phyloP scores from a whole-genome alignment of 2,329 filamentous ascomycete species.

The Alternaria viburni region DNA sequence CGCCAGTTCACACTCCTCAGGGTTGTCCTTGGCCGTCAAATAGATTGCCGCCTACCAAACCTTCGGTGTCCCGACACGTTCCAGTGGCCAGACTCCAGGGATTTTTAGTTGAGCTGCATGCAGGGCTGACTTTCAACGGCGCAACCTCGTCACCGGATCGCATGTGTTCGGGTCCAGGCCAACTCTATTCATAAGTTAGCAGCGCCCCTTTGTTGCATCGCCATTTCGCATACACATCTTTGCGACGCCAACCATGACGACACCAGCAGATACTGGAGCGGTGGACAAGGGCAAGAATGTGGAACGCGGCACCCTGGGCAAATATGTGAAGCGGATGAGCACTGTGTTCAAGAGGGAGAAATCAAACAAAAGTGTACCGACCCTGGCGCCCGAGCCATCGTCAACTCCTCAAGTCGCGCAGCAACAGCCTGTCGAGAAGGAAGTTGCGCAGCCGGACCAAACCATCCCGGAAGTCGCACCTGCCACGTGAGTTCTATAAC shows the following conservation, averaged over 20 bases:
- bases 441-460: conserved; percentile 3
- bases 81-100: conserved; percentile 33
- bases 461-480: conserved; percentile 7
- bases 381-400: conserved; percentile 13
- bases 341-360: conserved; percentile 47
- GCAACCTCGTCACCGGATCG: conserved; percentile 5
- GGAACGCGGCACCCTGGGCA: conserved; percentile 43
- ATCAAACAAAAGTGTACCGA: conserved; percentile 24
- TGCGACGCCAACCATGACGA: conserved; percentile 33
- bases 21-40: conserved; percentile 25
- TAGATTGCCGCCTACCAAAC: conserved; percentile 10
- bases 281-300: conserved; percentile 26
- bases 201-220: conserved; percentile 6
- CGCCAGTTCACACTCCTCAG: not conserved
- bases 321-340: conserved; percentile 50
- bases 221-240: not conserved
- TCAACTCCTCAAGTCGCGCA: conserved; percentile 8
- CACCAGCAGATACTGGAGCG: conserved; percentile 22
- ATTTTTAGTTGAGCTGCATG: conserved; percentile 29
- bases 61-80: conserved; percentile 32
- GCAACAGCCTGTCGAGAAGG: conserved; percentile 4
- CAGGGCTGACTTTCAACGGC: conserved; percentile 28
- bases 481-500: conserved; percentile 5
- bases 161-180: conserved; percentile 3
- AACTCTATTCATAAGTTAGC: not conserved